Evolutionary conservation across 768 basidiomycete species (phyloP).

Genomic region (Gelatoporia subvermispora): DNA sequence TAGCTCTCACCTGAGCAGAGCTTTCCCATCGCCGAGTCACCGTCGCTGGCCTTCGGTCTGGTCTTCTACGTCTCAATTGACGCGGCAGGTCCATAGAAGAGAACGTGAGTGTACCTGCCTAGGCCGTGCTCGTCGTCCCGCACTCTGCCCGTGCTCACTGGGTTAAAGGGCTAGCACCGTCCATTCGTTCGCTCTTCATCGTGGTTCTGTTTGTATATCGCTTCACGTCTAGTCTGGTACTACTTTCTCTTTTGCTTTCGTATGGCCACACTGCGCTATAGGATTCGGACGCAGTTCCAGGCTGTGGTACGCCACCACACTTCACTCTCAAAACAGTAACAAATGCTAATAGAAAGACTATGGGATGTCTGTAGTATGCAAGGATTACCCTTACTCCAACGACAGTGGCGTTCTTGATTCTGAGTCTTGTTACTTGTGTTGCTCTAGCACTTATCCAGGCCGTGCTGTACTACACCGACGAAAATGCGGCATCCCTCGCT

Average conservation of each 20-base stretch:
- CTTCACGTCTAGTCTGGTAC: not conserved
- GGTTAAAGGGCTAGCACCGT: not conserved
- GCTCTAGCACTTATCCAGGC: conserved; percentile 49
- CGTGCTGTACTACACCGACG: conserved; percentile 42
- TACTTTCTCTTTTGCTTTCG: not conserved
- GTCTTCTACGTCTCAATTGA: too few species aligned
- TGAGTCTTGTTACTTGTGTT: conserved; percentile 33
- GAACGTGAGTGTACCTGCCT: too few species aligned
- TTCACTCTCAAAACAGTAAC: not conserved
- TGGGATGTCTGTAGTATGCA: conserved; percentile 17
- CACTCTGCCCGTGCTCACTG: too few species aligned
- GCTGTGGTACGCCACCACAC: conserved; percentile 5
- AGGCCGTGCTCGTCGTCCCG: too few species aligned
- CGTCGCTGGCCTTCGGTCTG: too few species aligned
- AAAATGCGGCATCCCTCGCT: conserved; percentile 33
- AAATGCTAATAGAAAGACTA: not conserved
- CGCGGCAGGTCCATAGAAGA: too few species aligned
- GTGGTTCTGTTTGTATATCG: not conserved
- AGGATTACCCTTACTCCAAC: conserved; percentile 27
- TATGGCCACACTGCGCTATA: conserved; percentile 1
- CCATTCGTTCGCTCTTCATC: not conserved
- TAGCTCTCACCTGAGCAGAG: too few species aligned
- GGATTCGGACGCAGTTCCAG: conserved; percentile 3
- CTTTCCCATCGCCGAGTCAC: too few species aligned
- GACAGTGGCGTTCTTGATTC: conserved; percentile 42